Conservation (phyloP, 768 basidiomycete species). For the Tricholoma terreum region DNA sequence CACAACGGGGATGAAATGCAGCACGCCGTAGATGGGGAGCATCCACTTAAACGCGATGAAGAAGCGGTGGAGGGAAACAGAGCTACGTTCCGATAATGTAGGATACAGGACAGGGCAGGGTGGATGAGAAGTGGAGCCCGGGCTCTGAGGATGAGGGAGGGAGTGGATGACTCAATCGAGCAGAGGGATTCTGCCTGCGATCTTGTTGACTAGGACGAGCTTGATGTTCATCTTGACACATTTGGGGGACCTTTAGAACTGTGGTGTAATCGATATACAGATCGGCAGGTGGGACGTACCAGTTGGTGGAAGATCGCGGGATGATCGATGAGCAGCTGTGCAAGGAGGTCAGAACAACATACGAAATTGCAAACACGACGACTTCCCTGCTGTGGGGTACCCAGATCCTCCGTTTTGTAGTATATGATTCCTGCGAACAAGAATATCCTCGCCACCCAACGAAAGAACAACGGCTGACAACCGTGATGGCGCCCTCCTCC, state of each 20-base stretch:
- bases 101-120: constrained; percentile 83
- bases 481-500: constrained; percentile 71
- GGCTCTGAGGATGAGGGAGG: constrained; percentile 23
- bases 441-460: too few species aligned
- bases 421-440: constrained; percentile 77
- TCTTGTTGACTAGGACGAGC: constrained; percentile 58
- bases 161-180: constrained; percentile 6
- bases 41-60: too few species aligned
- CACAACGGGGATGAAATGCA: constrained; percentile 85
- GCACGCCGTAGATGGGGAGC: too few species aligned
- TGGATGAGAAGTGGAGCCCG: constrained; percentile 39
- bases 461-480: constrained; percentile 89
- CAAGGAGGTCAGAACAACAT: neutral
- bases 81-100: constrained; percentile 54
- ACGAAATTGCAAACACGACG: too few species aligned
- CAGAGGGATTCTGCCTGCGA: constrained; percentile 36
- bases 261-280: neutral
- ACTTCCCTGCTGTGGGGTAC: too few species aligned
- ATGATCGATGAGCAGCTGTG: constrained; percentile 80
- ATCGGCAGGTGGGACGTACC: constrained; percentile 39
- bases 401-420: constrained; percentile 58
- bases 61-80: too few species aligned
- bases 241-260: constrained; percentile 63
- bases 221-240: constrained; percentile 58
- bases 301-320: constrained; percentile 65